A percentile compares a stretch with the other conserved stretches of the same genome.
Evolutionary conservation across 805 yeast species (phyloP).

Genomic region (Hanseniaspora taiwanica): DNA sequence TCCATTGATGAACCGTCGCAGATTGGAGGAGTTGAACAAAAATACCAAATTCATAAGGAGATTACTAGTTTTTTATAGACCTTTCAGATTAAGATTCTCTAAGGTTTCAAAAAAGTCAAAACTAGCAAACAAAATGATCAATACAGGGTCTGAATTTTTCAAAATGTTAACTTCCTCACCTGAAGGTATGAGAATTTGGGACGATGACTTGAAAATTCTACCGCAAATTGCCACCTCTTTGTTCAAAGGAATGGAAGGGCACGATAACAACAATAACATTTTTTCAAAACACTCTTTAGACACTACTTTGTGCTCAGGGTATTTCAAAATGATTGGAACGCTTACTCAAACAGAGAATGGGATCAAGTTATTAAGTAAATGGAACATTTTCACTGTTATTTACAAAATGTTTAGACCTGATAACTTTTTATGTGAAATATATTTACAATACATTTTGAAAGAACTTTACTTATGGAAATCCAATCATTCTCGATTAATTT

Average conservation of each 20-base stretch:
- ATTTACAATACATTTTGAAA: slow-evolving; percentile 43
- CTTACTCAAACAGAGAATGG: slow-evolving; percentile 52
- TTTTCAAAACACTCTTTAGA: slow-evolving; percentile 48
- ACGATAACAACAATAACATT: slow-evolving; percentile 43
- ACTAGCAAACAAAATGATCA: slow-evolving; percentile 42
- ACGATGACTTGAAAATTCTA: slow-evolving; percentile 55
- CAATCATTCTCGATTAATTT: slow-evolving; percentile 54
- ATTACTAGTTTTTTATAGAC: slow-evolving; percentile 75
- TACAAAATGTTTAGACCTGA: slow-evolving; percentile 52
- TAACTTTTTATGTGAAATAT: slow-evolving; percentile 36
- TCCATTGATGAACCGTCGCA: slow-evolving; percentile 57
- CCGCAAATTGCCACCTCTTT: slow-evolving; percentile 84
- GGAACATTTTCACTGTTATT: slow-evolving; percentile 76
- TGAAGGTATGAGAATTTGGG: slow-evolving; percentile 54
- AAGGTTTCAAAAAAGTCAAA: slow-evolving; percentile 33
- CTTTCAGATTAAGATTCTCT: slow-evolving; percentile 75
- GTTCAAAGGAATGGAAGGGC: slow-evolving; percentile 28
- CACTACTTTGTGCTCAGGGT: slow-evolving; percentile 59
- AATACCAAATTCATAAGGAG: slow-evolving; percentile 81
- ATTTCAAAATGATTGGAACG: slow-evolving; percentile 65
- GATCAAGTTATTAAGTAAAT: slow-evolving; percentile 52
- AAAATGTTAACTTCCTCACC: slow-evolving; percentile 46
- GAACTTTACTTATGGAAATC: slow-evolving; percentile 47
- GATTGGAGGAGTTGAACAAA: slow-evolving; percentile 63
- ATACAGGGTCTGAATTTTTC: slow-evolving; percentile 65